Conservation (phyloP, 805 yeast genomes). For the Debaryomyces hansenii region DNA sequence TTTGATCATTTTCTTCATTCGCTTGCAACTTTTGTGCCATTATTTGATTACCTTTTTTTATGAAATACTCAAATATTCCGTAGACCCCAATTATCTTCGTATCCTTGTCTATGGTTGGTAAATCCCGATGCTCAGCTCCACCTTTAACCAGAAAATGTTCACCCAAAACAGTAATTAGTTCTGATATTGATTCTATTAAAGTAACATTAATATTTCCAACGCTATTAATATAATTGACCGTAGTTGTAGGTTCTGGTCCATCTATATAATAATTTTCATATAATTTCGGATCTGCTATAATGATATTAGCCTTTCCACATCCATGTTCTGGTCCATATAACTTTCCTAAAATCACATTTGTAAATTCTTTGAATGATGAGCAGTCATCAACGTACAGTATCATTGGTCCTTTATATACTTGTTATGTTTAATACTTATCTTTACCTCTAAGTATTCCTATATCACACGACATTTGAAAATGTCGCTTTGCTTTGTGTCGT, state of each 20-base stretch:
- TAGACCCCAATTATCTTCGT: constrained; percentile 7
- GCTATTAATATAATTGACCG: constrained; percentile 2
- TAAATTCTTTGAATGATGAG: constrained; percentile 8
- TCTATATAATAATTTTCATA: constrained; percentile 1
- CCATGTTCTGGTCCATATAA: background rate
- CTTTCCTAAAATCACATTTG: background rate
- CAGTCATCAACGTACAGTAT: constrained; percentile 7
- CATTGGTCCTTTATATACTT: constrained; percentile 4
- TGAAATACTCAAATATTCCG: constrained; percentile 7
- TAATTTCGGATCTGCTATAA: constrained; percentile 7
- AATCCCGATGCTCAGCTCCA: background rate
- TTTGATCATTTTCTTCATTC: background rate
- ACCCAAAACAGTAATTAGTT: constrained; percentile 1
- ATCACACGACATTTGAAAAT: background rate
- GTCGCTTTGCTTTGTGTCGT: background rate
- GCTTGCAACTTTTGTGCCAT: background rate
- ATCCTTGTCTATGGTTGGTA: background rate
- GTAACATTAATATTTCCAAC: constrained; percentile 4
- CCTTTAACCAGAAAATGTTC: background rate
- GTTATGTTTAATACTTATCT: background rate
- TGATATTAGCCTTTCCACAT: constrained; percentile 3
- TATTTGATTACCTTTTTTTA: background rate
- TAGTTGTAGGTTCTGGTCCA: background rate
- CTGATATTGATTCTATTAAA: constrained; percentile 8
- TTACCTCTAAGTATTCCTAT: background rate